A percentile compares a stretch with the other conserved stretches of the same genome.
These are phyloP conservation scores for Xylariaceae sp. DNA, from an alignment of 2,329 filamentous ascomycete species.

Conservation along the genomic window DNA sequence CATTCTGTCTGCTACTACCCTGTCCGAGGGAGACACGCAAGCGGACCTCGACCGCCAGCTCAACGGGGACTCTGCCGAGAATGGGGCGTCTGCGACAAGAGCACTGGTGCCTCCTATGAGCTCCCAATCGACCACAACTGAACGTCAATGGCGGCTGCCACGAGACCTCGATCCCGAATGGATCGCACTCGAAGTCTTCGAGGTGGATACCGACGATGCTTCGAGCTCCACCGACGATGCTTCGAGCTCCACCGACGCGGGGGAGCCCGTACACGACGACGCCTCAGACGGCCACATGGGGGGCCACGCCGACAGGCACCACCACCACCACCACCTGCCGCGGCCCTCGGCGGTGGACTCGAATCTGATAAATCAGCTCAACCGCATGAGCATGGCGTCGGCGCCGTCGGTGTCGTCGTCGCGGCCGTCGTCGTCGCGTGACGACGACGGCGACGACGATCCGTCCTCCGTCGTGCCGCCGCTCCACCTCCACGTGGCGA, in stretches of 20 bases:
- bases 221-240: conserved; percentile 28
- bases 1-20: conserved; percentile 14
- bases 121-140: conserved; percentile 1
- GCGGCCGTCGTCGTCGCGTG: no score
- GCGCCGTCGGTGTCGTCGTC: conserved; percentile 16
- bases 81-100: not conserved
- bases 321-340: not conserved
- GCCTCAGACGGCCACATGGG: conserved; percentile 1
- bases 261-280: conserved; percentile 9
- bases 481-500: conserved; percentile 4
- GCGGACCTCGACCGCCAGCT: conserved; percentile 41
- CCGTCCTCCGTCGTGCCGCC: not conserved
- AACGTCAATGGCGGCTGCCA: conserved; percentile 52
- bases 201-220: conserved; percentile 42
- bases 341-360: conserved; percentile 16
- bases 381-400: conserved; percentile 37
- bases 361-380: conserved; percentile 24
- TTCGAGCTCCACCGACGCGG: conserved; percentile 9
- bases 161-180: conserved; percentile 78
- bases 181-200: conserved; percentile 83
- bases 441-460: not conserved
- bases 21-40: conserved; percentile 30
- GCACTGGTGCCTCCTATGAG: not conserved
- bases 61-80: conserved; percentile 22
- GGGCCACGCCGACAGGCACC: conserved; percentile 5